These are phyloP conservation scores for Rosa persica DNA, from an alignment of 306 rosid species.

Conservation along the genomic window DNA sequence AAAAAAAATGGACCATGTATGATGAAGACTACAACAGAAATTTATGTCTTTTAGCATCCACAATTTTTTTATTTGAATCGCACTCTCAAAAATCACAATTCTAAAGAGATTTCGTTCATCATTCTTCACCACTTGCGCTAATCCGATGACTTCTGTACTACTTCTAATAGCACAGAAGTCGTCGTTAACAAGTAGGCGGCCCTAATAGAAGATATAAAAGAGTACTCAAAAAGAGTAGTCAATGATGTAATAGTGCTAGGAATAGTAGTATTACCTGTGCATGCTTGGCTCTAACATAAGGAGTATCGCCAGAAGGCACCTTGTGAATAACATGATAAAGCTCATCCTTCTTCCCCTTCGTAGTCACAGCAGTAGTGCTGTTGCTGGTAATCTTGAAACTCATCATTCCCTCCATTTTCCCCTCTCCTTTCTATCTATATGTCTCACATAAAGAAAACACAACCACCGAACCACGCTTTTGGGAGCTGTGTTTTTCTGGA, in stretches of 20 bases:
- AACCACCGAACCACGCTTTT: neutral
- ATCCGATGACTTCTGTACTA: neutral
- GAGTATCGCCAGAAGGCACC: constrained; percentile 76
- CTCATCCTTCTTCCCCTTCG: constrained; percentile 55
- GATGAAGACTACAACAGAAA: neutral
- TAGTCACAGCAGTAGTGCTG: neutral
- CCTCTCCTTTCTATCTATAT: neutral
- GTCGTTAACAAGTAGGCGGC: neutral
- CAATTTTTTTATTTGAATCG: too few species aligned
- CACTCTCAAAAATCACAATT: too few species aligned
- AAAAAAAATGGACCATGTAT: neutral
- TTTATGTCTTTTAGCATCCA: neutral
- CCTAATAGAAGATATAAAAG: neutral
- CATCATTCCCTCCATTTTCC: neutral
- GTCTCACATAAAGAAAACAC: neutral
- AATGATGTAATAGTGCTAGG: neutral
- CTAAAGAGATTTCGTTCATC: neutral
- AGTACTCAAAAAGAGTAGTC: neutral
- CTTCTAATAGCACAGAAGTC: too few species aligned
- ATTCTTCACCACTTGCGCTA: neutral
- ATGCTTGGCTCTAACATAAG: constrained; percentile 90
- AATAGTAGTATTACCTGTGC: constrained; percentile 61
- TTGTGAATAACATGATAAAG: constrained; percentile 81
- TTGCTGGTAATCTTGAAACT: constrained; percentile 25
- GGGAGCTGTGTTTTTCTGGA: neutral